Conservation (phyloP, 306 rosid genomes). For the Sophora flavescens region DNA sequence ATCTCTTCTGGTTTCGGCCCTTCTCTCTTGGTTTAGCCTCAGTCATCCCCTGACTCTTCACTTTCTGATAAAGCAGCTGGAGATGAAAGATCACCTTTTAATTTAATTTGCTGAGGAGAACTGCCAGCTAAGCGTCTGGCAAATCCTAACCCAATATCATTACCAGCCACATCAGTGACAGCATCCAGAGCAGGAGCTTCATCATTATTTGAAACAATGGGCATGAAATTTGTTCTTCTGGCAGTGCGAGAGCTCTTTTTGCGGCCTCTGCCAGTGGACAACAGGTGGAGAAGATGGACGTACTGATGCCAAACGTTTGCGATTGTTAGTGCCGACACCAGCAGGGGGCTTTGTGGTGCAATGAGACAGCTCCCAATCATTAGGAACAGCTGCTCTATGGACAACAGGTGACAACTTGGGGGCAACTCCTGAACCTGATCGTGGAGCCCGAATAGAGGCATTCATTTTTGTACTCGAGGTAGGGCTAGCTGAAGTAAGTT, state of each 20-base stretch:
- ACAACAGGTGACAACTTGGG: constrained; percentile 92
- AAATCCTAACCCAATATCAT: constrained; percentile 77
- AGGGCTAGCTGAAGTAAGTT: constrained; percentile 83
- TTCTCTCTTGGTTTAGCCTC: constrained; percentile 84
- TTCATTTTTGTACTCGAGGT: constrained; percentile 74
- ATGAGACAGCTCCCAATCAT: constrained; percentile 88
- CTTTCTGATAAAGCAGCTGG: constrained; percentile 89
- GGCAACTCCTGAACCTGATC: constrained; percentile 79
- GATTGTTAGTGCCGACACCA: constrained; percentile 76
- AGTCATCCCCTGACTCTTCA: constrained; percentile 92
- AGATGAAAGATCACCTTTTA: constrained; percentile 82
- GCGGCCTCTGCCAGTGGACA: constrained; percentile 91
- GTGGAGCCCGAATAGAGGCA: constrained; percentile 88
- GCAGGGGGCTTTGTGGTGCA: constrained; percentile 87
- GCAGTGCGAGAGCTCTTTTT: constrained; percentile 97
- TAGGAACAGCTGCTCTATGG: constrained; percentile 74
- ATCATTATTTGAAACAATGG: constrained; percentile 78
- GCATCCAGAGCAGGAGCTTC: constrained; percentile 76
- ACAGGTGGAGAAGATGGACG: constrained; percentile 93
- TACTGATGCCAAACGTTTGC: constrained; percentile 81
- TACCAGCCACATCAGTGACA: constrained; percentile 74
- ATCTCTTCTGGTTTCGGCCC: constrained; percentile 73
- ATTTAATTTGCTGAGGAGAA: constrained; percentile 85
- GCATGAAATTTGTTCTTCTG: constrained; percentile 82
- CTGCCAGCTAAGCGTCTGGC: constrained; percentile 71